Conservation (phyloP, 352 stramenopile genomes). For the Globisporangium ultimum region DNA sequence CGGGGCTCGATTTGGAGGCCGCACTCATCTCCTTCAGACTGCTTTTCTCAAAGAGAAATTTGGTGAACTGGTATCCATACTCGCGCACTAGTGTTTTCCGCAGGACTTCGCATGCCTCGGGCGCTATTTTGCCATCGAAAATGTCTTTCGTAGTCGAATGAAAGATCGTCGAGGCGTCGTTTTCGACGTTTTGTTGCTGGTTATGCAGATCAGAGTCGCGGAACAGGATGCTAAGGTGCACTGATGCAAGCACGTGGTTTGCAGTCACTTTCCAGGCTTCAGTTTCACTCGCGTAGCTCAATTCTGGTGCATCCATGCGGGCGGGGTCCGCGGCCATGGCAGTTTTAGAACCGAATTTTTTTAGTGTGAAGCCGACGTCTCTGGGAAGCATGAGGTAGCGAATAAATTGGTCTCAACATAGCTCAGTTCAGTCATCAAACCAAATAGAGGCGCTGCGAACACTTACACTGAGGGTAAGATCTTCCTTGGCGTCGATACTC, state of each 20-base stretch:
- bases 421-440: too few relatives aligned
- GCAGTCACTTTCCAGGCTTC: constrained; percentile 52
- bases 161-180: constrained; percentile 13
- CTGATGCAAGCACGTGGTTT: constrained; percentile 43
- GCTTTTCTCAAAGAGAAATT: constrained; percentile 40
- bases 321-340: too few relatives aligned
- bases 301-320: too few relatives aligned
- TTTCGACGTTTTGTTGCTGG: constrained; percentile 1
- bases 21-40: too few relatives aligned
- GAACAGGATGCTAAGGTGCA: constrained; percentile 15
- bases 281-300: too few relatives aligned
- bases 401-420: too few relatives aligned
- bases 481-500: constrained; percentile 16
- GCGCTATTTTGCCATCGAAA: constrained; percentile 15
- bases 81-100: constrained; percentile 22
- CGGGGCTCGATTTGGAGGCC: too few relatives aligned
- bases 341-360: too few relatives aligned
- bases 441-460: too few relatives aligned
- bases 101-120: constrained; percentile 18
- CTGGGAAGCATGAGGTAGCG: too few relatives aligned
- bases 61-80: background rate
- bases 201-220: constrained; percentile 6
- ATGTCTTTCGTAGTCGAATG: constrained; percentile 19
- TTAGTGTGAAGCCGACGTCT: too few relatives aligned
- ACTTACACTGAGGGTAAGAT: too few relatives aligned